Evolutionary conservation across 768 basidiomycete genomes (phyloP), one percentile per base, ranked within the genome.

Genomic region (Lentinula raphanica): DNA sequence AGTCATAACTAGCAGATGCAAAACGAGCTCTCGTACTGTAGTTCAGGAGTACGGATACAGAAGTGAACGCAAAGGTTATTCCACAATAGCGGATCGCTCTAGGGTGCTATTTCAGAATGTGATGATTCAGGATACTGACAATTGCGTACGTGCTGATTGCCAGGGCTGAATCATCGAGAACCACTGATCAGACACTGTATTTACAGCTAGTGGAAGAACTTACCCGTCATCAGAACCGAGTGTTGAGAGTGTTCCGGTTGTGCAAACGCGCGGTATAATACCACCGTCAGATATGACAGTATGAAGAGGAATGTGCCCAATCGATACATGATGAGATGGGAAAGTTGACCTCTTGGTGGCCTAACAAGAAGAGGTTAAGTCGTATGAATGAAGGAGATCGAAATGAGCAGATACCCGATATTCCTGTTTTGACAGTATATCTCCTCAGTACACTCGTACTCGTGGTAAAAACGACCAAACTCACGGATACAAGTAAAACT

Each of bases 41-140:
- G 67, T 92, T 92, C 5, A 96, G 76, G 8, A 95, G 79, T 50
- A 96, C 91, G 27, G 92, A 87, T 60, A 97, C 84, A 1, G 94
- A 81, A 0, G 97, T 98, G 71, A 96, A 98, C 15, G 82, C 83
- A 71, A 96, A 95, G 1, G 91, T 94, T 62, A 77, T 83, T 35
- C 90, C 94, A 66, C 92, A 93, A 68, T 88, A 98, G 55, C 94
- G 83, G 46, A 93, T 71, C 39, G 94, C 92, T 31, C 92, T 95
- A 64, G 49, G 4, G 15, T 59, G 59, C 40, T 40, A 21, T 31
- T 1, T 3, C 19, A 1, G 11, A 50, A 13, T 60, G 19, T 59
- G 50, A 39, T 23, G 39, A 25, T 2, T 17, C 49, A 21, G 39
- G 44, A 32, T 50, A n/a, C 27, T 42, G 56, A 60, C 58, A 56